A percentile compares a stretch with the other conserved stretches of the same genome.
Conservation (phyloP, 2,329 filamentous ascomycete genomes). For the Botrytis aclada region DNA sequence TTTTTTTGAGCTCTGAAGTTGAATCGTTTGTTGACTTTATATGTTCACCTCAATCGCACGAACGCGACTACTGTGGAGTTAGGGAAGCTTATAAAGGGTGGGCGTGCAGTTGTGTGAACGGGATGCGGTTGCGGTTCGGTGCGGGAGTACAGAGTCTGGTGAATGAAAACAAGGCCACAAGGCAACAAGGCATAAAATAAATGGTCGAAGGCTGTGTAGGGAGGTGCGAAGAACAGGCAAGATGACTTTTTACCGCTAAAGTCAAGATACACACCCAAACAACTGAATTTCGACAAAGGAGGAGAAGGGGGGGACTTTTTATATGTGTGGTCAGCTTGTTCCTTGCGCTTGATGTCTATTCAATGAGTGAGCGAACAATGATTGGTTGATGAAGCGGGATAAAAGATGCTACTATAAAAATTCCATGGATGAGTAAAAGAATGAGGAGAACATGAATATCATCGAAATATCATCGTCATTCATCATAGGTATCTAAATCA, state of each 20-base stretch:
- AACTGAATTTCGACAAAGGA: constrained; percentile 1
- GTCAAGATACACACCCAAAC: background rate
- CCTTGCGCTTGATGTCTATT: background rate
- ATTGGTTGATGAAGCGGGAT: background rate
- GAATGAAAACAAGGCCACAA: background rate
- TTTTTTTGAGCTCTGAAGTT: background rate
- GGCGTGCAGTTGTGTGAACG: background rate
- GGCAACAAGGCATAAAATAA: background rate
- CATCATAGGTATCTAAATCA: background rate
- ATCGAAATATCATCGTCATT: background rate
- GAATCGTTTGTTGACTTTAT: constrained; percentile 3
- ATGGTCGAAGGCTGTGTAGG: background rate
- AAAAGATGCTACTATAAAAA: background rate
- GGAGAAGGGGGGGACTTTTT: constrained; percentile 9
- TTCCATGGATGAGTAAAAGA: background rate
- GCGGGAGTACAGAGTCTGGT: background rate
- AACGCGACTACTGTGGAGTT: constrained; percentile 3
- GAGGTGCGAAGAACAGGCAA: background rate
- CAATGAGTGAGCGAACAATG: background rate
- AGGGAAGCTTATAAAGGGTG: background rate
- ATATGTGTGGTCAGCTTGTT: constrained; percentile 9
- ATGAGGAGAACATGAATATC: background rate
- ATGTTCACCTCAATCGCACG: background rate
- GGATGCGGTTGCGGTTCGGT: background rate
- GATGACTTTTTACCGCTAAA: background rate